phyloP scores from a whole-genome alignment of 805 yeast species.

The Wickerhamiella dianesei region DNA sequence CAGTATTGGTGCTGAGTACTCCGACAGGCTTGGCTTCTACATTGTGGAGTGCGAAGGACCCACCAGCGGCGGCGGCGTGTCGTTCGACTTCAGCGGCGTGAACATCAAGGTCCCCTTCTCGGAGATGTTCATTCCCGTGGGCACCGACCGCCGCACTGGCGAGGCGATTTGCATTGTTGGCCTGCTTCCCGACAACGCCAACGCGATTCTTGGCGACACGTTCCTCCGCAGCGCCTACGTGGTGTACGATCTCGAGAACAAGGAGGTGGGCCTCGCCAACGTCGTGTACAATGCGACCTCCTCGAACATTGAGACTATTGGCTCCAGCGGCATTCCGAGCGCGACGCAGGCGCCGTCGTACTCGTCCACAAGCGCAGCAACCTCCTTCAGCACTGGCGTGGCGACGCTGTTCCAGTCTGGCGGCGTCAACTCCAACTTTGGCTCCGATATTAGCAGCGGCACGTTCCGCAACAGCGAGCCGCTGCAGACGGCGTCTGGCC shows the following conservation, averaged over 20 bases:
- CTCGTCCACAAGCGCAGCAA: slow-evolving; percentile 10
- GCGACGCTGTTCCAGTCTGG: neutral
- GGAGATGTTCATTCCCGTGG: neutral
- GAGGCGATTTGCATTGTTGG: neutral
- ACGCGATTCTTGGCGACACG: slow-evolving; percentile 46
- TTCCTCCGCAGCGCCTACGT: slow-evolving; percentile 51
- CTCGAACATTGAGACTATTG: slow-evolving; percentile 14
- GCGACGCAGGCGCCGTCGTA: slow-evolving; percentile 20
- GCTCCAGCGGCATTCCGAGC: slow-evolving; percentile 4
- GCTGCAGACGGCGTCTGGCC: too few relatives aligned
- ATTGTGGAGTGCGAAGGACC: slow-evolving; percentile 7
- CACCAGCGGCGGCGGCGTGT: neutral
- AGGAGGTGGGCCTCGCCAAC: slow-evolving; percentile 43
- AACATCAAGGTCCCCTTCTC: slow-evolving; percentile 7
- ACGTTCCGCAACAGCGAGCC: too few relatives aligned
- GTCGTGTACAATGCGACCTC: slow-evolving; percentile 22
- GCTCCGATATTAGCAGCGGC: neutral
- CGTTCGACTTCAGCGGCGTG: slow-evolving; percentile 9
- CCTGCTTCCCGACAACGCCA: neutral
- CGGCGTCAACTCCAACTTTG: neutral
- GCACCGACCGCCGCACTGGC: neutral
- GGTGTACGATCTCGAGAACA: slow-evolving; percentile 49
- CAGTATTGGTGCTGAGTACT: slow-evolving; percentile 29
- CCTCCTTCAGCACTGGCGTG: slow-evolving; percentile 3
- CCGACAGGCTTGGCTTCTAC: slow-evolving; percentile 27